Conservation (phyloP, 805 yeast genomes). For the Danielia reshetovae region DNA sequence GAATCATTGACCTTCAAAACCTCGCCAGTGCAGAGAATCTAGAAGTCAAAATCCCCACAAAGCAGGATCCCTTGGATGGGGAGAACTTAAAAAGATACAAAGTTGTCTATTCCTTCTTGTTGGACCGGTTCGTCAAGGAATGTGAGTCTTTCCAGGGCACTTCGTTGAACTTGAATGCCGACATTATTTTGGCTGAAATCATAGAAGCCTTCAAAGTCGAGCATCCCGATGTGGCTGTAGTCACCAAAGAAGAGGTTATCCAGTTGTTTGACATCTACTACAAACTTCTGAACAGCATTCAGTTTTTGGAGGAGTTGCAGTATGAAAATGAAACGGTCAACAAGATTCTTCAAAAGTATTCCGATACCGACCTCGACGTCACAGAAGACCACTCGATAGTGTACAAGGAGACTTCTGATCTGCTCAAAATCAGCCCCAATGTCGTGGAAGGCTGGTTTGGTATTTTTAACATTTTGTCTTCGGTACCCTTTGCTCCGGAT, state of each 20-base stretch:
- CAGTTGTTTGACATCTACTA: constrained; percentile 24
- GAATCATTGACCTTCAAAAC: constrained; percentile 1
- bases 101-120: constrained; percentile 18
- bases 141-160: constrained; percentile 10
- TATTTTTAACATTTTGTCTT: constrained; percentile 24
- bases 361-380: neutral
- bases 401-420: constrained; percentile 10
- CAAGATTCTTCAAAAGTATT: constrained; percentile 13
- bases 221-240: constrained; percentile 19
- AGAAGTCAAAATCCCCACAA: constrained; percentile 11
- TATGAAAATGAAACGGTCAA: constrained; percentile 24
- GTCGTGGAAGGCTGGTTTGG: constrained; percentile 27
- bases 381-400: neutral
- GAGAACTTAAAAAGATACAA: constrained; percentile 13
- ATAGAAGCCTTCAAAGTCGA: constrained; percentile 16
- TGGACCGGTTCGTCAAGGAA: constrained; percentile 23
- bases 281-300: constrained; percentile 24
- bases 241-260: constrained; percentile 25
- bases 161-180: constrained; percentile 13
- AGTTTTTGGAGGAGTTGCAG: constrained; percentile 24
- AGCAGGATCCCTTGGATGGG: constrained; percentile 16
- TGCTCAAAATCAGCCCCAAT: constrained; percentile 9
- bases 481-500: constrained; percentile 19
- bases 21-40: constrained; percentile 18
- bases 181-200: constrained; percentile 19